These are phyloP conservation scores for Fraxinus dipetala DNA, from an alignment of 305 asterid species.

Conservation along the genomic window DNA sequence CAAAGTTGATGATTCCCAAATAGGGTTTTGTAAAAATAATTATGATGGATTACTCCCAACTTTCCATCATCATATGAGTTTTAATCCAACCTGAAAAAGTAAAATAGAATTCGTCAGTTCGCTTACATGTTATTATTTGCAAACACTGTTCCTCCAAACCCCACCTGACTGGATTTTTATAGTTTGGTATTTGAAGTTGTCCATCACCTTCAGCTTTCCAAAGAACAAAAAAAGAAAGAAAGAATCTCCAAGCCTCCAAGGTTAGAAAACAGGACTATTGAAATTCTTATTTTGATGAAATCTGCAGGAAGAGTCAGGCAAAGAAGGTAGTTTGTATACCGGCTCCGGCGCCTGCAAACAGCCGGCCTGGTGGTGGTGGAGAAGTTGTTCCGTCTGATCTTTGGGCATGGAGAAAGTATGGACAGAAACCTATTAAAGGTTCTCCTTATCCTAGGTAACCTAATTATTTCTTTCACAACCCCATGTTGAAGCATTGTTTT, in stretches of 20 bases:
- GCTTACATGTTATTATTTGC: conserved; percentile 3
- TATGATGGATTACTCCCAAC: neutral
- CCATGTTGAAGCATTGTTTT: neutral
- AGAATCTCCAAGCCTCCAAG: neutral
- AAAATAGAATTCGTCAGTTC: conserved; percentile 8
- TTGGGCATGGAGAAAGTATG: conserved; percentile 98
- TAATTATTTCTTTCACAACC: neutral
- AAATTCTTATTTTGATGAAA: conserved; percentile 6
- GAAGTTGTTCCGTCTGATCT: conserved; percentile 92
- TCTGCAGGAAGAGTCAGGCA: conserved; percentile 76
- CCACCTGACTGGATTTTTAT: conserved; percentile 28
- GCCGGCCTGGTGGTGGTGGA: conserved; percentile 74
- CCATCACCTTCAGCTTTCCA: conserved; percentile 32
- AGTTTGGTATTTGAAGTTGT: conserved; percentile 20
- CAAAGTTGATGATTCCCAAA: conserved; percentile 27
- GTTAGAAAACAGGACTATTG: neutral
- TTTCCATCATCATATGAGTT: neutral
- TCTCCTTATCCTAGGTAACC: conserved; percentile 85
- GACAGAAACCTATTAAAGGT: conserved; percentile 95
- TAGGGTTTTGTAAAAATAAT: conserved; percentile 21
- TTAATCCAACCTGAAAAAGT: conserved; percentile 15
- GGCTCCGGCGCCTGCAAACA: conserved; percentile 80
- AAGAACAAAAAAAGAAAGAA: neutral
- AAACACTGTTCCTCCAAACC: conserved; percentile 23
- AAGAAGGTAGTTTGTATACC: conserved; percentile 94